phyloP scores from a whole-genome alignment of 331 rosid species.

The Stylosanthes scabra region DNA sequence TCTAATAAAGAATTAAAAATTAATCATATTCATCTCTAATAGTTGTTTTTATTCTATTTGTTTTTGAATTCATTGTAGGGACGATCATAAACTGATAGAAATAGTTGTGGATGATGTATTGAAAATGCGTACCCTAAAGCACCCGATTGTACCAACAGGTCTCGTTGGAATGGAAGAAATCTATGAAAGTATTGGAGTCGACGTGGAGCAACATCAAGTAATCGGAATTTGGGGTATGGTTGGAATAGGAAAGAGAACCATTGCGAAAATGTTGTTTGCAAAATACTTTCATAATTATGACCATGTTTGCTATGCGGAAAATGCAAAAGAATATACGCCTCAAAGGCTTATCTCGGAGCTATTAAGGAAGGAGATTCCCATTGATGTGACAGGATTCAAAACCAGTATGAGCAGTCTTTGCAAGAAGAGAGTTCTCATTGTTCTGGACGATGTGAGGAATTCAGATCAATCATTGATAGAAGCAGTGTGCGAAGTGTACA shows the following conservation, averaged over 20 bases:
- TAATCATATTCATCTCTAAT: no score
- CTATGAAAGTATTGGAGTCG: neutral
- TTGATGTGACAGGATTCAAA: neutral
- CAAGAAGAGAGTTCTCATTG: neutral
- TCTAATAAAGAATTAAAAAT: no score
- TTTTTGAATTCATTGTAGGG: neutral
- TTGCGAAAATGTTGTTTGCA: neutral
- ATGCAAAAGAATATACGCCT: neutral
- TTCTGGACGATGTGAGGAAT: slow-evolving; percentile 9
- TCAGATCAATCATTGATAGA: neutral
- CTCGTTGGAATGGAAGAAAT: neutral
- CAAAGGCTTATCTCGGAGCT: neutral
- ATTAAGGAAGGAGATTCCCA: neutral
- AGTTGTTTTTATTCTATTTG: no score
- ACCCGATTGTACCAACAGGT: neutral
- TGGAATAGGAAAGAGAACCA: slow-evolving; percentile 9
- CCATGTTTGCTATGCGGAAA: neutral
- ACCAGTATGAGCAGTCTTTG: neutral
- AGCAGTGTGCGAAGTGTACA: neutral
- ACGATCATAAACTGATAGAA: neutral
- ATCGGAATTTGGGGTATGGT: slow-evolving; percentile 33
- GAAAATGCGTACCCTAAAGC: neutral
- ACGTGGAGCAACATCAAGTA: neutral
- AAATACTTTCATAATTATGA: neutral
- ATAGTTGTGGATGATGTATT: slow-evolving; percentile 1